Base-by-base conservation (phyloP, 345 rosid species). In the Abelmoschus esculentus region DNA sequence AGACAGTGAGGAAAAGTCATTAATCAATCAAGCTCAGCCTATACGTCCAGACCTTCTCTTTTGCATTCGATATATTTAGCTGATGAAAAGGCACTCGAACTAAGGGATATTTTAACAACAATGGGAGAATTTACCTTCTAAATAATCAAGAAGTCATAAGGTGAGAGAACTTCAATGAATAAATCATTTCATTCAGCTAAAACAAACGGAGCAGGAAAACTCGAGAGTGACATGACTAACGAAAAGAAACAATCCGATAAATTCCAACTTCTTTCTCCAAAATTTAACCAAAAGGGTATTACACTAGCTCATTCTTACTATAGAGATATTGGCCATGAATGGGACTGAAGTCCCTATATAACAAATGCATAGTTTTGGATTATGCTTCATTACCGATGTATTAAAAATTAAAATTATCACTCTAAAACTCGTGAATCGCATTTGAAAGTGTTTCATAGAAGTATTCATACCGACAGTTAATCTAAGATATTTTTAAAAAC, bases 181-280 rank as follows among this genome's bases (percentile, higher is more conserved):
- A 28, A 49, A 49, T 7, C 40, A 15, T 47, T 28, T 47, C 40
- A 29, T 66, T 66, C 70, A 6, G 34, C 38, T 47, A 66, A 61
- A 19, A 66, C 70, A 66, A 66, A 47, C 15, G 14, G 56, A 49
- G 40, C 9, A 66, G 38, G 17, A 66, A 49, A 42, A 66, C 22
- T 17, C 12, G 6, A 44, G 34, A 28, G 56, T 29, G n/a, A 3
- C 38, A 42, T 19, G 32, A 18, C 52, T 2, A n/a, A 10, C 7
- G 2, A 18, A 17, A 60, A n/a, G 18, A 36, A 61, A 50, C 14
- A 62, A 7, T 11, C 49, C 15, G 44, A 19, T 10, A 38, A 63
- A 63, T 42, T 19, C 17, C 52, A 62, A 38, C 52, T 18, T 18
- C 32, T 18, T 19, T 53, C 12, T 40, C 32, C 53, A 3, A 40